phyloP scores from a whole-genome alignment of 129 eudicot species.

The Chrysanthemum lavandulifolium region DNA sequence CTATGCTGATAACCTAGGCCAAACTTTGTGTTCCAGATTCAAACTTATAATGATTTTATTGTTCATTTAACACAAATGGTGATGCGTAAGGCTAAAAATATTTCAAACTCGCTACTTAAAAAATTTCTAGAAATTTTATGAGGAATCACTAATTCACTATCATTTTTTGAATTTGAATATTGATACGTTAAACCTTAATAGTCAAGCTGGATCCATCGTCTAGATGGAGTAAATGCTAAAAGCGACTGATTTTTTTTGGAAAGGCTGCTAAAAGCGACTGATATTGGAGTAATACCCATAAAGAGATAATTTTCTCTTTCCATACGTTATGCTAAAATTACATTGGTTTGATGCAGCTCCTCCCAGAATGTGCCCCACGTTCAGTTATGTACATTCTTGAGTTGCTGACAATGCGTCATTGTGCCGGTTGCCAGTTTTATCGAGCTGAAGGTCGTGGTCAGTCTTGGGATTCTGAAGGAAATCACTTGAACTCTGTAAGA shows the following conservation, averaged over 20 bases:
- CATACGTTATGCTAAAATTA: constrained; percentile 3
- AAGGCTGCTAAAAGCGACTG: too few relatives aligned
- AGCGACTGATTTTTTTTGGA: too few relatives aligned
- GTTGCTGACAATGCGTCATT: constrained; percentile 66
- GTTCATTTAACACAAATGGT: background rate
- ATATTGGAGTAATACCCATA: background rate
- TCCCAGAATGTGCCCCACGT: constrained; percentile 82
- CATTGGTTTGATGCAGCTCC: constrained; percentile 61
- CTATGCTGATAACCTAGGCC: background rate
- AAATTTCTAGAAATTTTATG: background rate
- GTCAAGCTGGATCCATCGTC: background rate
- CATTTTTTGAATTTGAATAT: background rate
- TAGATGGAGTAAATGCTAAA: background rate
- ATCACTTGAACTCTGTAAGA: constrained; percentile 83
- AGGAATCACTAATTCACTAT: background rate
- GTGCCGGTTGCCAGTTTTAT: constrained; percentile 88
- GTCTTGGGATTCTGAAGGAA: constrained; percentile 78
- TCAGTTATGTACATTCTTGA: constrained; percentile 75
- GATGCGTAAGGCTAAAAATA: background rate
- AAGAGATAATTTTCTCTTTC: background rate
- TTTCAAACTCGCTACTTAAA: too few relatives aligned
- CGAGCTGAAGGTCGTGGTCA: constrained; percentile 95
- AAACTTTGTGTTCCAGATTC: background rate
- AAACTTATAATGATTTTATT: constrained; percentile 3
- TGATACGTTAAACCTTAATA: background rate